Base-by-base conservation (phyloP, 2,329 filamentous ascomycete genomes). In the Aureobasidium sp. region DNA sequence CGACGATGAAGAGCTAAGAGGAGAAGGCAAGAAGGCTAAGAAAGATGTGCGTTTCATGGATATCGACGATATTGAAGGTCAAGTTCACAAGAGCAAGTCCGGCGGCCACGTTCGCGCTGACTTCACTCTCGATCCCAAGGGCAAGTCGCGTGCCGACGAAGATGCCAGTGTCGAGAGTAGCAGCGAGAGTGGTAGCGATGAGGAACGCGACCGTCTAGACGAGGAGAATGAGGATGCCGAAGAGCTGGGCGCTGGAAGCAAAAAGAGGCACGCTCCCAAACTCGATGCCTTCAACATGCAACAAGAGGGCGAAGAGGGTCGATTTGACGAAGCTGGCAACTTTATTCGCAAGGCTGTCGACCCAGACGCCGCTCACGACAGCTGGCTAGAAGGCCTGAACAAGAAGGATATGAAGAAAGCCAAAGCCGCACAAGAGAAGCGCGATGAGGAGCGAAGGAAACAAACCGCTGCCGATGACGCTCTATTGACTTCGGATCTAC, bases 231-330 rank as follows among this genome's bases (percentile, higher is more conserved):
- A 85, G 21, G 72, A 96, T 16, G 94, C 97, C 67, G 88, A 92
- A 60, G 94, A 99, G 73, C 80, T 99, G 6, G 94, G 94, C 2
- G 87, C 90, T 1, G 94, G 94, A 15, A 89, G 89, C 2, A 88
- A 95, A 68, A 97, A 97, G 77, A 89, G 86, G 69, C 91, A 97
- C 73, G 94, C 94, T 1, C 94, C 94, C 1, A 90, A 94, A 72
- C 82, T 99, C 6, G 94, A 97, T 73, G 93, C 93, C 3, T 99
- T 99, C 81, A 97, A 99, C 71, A 89, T 99, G 81, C 86, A 85
- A 63, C 79, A 84, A 13, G 94, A 99, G 74, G 87, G 95, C 73
- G 91, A 97, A 70, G 93, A 97, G 67, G 94, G 94, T 1, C 83
- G 86, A 11, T 99, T 97, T 69, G 94, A 99, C 72, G 89, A 94